phyloP scores from a whole-genome alignment of 2,329 filamentous ascomycete genomes.

The Gnomoniopsis smithogilvyi region DNA sequence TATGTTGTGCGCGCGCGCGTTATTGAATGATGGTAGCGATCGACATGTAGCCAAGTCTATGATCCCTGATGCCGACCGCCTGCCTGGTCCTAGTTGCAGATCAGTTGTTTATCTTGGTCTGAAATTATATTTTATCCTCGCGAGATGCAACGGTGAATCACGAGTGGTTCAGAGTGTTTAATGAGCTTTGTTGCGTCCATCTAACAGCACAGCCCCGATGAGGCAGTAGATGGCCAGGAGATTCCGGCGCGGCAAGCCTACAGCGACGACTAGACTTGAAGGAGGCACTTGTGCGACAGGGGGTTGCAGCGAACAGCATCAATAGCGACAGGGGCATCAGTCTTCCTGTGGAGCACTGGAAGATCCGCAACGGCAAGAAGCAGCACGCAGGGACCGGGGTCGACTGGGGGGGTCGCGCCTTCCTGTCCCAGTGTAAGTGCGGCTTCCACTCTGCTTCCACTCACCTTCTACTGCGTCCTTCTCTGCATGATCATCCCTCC shows the following conservation, averaged over 20 bases:
- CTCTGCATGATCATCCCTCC: neutral
- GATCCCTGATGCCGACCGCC: neutral
- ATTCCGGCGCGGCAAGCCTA: constrained; percentile 1
- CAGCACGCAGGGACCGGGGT: neutral
- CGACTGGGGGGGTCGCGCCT: neutral
- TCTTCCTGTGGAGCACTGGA: neutral
- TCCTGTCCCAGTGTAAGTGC: neutral
- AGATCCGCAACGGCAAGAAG: neutral
- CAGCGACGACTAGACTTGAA: neutral
- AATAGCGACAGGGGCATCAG: neutral
- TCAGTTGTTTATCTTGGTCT: neutral
- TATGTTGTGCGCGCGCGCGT: too few relatives aligned
- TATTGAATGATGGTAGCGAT: neutral
- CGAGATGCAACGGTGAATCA: neutral
- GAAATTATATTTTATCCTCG: neutral
- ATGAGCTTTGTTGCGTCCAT: neutral
- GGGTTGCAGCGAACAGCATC: neutral
- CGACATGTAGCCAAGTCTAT: neutral
- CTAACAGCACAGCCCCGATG: neutral
- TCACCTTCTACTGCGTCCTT: constrained; percentile 1
- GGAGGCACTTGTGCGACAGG: neutral
- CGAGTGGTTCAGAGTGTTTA: neutral
- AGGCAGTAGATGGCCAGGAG: neutral
- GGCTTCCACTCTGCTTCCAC: neutral
- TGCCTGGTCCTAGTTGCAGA: neutral